Conservation (phyloP, 306 rosid species). For the Acacia crassicarpa region DNA sequence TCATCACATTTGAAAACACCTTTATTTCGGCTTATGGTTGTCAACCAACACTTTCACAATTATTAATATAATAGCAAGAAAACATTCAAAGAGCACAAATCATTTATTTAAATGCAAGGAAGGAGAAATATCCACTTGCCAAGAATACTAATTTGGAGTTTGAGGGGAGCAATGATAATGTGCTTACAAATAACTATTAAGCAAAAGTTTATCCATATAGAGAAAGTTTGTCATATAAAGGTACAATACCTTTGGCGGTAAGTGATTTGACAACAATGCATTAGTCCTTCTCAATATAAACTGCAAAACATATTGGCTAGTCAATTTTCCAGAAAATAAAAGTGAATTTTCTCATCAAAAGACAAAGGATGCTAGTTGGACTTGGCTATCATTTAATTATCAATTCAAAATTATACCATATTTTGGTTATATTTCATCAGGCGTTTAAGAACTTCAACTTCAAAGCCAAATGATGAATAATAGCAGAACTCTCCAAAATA, state of each 20-base stretch:
- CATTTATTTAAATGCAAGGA: not conserved
- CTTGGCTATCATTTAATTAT: slow-evolving; percentile 18
- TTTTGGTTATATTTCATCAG: slow-evolving; percentile 3
- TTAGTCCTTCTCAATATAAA: slow-evolving; percentile 90
- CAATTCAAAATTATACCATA: slow-evolving; percentile 6
- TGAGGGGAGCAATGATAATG: not conserved
- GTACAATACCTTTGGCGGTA: slow-evolving; percentile 88
- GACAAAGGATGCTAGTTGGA: slow-evolving; percentile 21
- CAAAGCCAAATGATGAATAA: slow-evolving; percentile 29
- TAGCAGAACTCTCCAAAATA: slow-evolving; percentile 17
- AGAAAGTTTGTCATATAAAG: slow-evolving; percentile 21
- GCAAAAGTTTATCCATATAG: slow-evolving; percentile 16
- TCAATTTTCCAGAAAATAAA: slow-evolving; percentile 29
- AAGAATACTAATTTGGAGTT: slow-evolving; percentile 12
- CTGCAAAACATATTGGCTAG: slow-evolving; percentile 50
- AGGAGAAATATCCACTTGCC: slow-evolving; percentile 7
- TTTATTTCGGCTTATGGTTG: slow-evolving; percentile 17
- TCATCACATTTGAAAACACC: not conserved
- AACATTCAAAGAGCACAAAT: not conserved
- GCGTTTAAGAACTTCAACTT: slow-evolving; percentile 12
- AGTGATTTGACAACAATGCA: slow-evolving; percentile 85
- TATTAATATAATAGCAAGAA: not conserved
- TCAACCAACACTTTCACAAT: slow-evolving; percentile 23
- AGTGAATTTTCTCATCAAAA: slow-evolving; percentile 24
- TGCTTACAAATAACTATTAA: slow-evolving; percentile 15